Conservation (phyloP, 2,329 filamentous ascomycete genomes). For the Didymella segeticola region DNA sequence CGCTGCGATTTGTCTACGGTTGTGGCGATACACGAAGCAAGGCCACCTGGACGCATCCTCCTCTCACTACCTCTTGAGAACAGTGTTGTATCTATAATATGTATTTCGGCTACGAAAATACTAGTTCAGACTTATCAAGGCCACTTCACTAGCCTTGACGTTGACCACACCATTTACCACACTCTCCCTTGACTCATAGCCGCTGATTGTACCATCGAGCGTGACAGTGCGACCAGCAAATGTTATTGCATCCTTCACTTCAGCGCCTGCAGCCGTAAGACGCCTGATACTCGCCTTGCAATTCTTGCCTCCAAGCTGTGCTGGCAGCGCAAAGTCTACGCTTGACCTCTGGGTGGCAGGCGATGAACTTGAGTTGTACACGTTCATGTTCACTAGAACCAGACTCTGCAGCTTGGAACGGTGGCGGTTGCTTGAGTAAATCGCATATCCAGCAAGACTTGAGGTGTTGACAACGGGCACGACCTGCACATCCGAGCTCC, state of each 20-base stretch:
- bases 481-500: slow-evolving; percentile 38
- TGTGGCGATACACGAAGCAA: too few species aligned
- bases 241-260: slow-evolving; percentile 13
- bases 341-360: slow-evolving; percentile 7
- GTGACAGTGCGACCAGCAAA: slow-evolving; percentile 19
- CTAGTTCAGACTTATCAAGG: background rate
- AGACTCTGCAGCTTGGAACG: slow-evolving; percentile 14
- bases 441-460: slow-evolving; percentile 19
- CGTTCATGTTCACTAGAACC: slow-evolving; percentile 24
- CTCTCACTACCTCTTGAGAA: too few species aligned
- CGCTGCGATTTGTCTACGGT: too few species aligned
- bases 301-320: slow-evolving; percentile 1
- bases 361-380: slow-evolving; percentile 22
- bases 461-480: slow-evolving; percentile 18
- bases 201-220: slow-evolving; percentile 17
- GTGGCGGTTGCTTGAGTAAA: slow-evolving; percentile 11
- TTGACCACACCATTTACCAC: slow-evolving; percentile 10
- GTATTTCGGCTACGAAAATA: too few species aligned
- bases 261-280: slow-evolving; percentile 21
- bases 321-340: slow-evolving; percentile 14
- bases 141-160: slow-evolving; percentile 19
- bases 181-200: slow-evolving; percentile 6
- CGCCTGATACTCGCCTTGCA: slow-evolving; percentile 8
- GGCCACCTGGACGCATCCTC: too few species aligned
- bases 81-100: too few species aligned